Percentiles rank a stretch among this genome's conserved stretches.
These are phyloP conservation scores for Moesziomyces sp. DNA, from an alignment of 1,284 basidiomycete species.

Conservation along the genomic window DNA sequence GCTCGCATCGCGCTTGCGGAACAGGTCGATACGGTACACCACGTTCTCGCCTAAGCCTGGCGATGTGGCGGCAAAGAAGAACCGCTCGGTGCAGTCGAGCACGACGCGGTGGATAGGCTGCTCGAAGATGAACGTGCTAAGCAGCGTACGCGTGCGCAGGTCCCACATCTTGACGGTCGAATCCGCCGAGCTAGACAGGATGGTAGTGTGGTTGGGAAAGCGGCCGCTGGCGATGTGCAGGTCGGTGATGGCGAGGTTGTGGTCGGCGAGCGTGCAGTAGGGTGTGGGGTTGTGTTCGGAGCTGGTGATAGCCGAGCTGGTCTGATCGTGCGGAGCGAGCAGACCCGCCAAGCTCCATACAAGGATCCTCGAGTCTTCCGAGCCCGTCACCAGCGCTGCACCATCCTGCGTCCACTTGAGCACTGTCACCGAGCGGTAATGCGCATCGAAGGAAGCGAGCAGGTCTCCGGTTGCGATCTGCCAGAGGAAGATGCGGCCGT, in stretches of 20 bases:
- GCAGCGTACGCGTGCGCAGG: slow-evolving; percentile 77
- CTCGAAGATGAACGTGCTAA: slow-evolving; percentile 86
- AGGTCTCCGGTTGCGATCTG: slow-evolving; percentile 91
- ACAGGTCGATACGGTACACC: slow-evolving; percentile 84
- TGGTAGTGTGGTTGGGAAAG: slow-evolving; percentile 78
- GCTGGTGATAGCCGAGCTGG: slow-evolving; percentile 45
- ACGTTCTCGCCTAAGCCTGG: slow-evolving; percentile 70
- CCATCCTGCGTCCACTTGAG: slow-evolving; percentile 85
- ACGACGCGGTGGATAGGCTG: slow-evolving; percentile 76
- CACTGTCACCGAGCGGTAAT: slow-evolving; percentile 87
- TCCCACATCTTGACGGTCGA: slow-evolving; percentile 96
- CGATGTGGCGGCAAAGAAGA: slow-evolving; percentile 80
- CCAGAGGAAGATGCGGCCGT: slow-evolving; percentile 93
- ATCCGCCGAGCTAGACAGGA: slow-evolving; percentile 85
- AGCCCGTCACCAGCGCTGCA: slow-evolving; percentile 81
- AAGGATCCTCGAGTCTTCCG: slow-evolving; percentile 86
- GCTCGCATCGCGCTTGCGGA: slow-evolving; percentile 69
- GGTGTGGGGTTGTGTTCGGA: slow-evolving; percentile 73
- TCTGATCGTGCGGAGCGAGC: slow-evolving; percentile 67
- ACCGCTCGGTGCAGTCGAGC: slow-evolving; percentile 84
- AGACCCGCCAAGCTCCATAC: slow-evolving; percentile 89
- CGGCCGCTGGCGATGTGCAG: slow-evolving; percentile 80
- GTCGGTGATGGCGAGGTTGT: slow-evolving; percentile 88
- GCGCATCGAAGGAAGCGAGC: slow-evolving; percentile 89
- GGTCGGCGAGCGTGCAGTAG: slow-evolving; percentile 85